Evolutionary conservation across 306 rosid genomes (phyloP).

Genomic region (Trifolium pratense): DNA sequence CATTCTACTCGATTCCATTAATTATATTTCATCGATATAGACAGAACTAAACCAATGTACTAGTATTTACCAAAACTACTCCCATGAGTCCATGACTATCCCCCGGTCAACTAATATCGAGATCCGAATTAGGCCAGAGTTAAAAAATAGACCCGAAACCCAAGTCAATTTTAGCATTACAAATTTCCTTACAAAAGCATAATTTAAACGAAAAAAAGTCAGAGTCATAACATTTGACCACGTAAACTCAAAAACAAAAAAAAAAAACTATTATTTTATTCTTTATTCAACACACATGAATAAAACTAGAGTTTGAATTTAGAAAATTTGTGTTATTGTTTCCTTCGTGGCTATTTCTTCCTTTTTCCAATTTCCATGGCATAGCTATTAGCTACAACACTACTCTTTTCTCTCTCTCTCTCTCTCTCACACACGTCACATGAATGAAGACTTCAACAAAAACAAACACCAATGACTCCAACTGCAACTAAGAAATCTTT

Average conservation of each 20-base stretch:
- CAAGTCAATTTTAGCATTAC: background rate
- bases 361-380: slow-evolving; percentile 20
- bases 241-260: background rate
- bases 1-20: too few species aligned
- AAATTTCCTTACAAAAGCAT: background rate
- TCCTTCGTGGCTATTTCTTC: slow-evolving; percentile 33
- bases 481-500: background rate
- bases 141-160: background rate
- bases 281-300: slow-evolving; percentile 10
- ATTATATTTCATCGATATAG: too few species aligned
- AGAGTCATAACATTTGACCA: slow-evolving; percentile 32
- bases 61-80: too few species aligned
- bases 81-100: background rate
- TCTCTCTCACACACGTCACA: slow-evolving; percentile 14
- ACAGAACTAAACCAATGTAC: too few species aligned
- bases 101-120: background rate
- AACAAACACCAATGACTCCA: background rate
- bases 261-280: background rate
- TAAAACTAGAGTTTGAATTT: slow-evolving; percentile 11
- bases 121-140: slow-evolving; percentile 5
- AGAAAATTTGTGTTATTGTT: background rate
- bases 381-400: background rate
- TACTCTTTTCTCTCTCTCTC: too few species aligned
- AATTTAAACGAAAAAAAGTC: background rate
- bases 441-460: slow-evolving; percentile 22